Percentiles rank a stretch among this genome's conserved stretches.
Conservation (phyloP, 2,329 filamentous ascomycete genomes). For the Alternaria sp. region DNA sequence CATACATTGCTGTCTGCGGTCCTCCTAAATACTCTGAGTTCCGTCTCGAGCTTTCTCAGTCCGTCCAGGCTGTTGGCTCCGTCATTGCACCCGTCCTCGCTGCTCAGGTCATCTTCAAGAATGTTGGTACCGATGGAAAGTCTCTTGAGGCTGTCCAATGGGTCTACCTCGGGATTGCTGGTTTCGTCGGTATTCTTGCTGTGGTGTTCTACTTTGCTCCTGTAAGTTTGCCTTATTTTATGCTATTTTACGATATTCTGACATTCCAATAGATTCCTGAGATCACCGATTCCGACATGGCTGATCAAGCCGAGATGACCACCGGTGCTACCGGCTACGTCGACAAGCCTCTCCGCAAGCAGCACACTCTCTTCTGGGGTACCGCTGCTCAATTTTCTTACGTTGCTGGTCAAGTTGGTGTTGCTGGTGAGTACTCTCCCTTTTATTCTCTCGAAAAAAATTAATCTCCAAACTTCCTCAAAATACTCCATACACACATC, state of each 20-base stretch:
- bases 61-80: conserved; percentile 78
- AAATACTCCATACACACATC: too few species aligned
- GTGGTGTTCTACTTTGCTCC: conserved; percentile 71
- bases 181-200: conserved; percentile 73
- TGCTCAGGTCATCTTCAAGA: conserved; percentile 75
- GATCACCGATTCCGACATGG: conserved; percentile 75
- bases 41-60: conserved; percentile 78
- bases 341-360: conserved; percentile 71
- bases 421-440: conserved; percentile 52
- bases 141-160: conserved; percentile 76
- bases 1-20: conserved; percentile 67
- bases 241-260: too few species aligned
- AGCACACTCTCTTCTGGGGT: conserved; percentile 56
- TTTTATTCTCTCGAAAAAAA: too few species aligned
- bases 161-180: conserved; percentile 81
- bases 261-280: conserved; percentile 59
- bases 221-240: conserved; percentile 37
- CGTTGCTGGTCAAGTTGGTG: conserved; percentile 61
- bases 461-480: too few species aligned
- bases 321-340: conserved; percentile 59
- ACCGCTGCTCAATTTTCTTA: conserved; percentile 64
- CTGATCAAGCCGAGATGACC: conserved; percentile 46
- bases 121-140: conserved; percentile 63
- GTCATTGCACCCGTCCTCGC: conserved; percentile 77
- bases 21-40: conserved; percentile 78